phyloP scores from a whole-genome alignment of 2,329 filamentous ascomycete species.

The Berkeleyomyces rouxiae region DNA sequence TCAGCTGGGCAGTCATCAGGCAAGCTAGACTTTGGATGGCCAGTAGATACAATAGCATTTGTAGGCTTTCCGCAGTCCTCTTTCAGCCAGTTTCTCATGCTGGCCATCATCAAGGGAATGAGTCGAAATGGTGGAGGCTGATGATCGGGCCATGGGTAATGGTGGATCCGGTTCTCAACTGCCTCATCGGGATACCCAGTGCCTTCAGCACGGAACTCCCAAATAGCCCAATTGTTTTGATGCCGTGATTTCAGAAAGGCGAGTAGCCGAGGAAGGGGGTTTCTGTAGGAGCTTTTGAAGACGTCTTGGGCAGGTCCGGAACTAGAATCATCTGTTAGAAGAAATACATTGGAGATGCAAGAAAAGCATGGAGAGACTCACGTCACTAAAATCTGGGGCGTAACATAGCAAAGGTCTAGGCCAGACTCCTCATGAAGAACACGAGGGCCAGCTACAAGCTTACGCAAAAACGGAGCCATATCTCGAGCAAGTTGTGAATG shows the following conservation, averaged over 20 bases:
- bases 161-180: constrained; percentile 69
- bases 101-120: constrained; percentile 75
- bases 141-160: constrained; percentile 95
- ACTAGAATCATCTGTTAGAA: constrained; percentile 30
- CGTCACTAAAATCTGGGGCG: constrained; percentile 55
- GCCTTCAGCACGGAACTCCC: constrained; percentile 94
- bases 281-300: constrained; percentile 83
- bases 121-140: constrained; percentile 87
- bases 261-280: constrained; percentile 75
- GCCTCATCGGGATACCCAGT: constrained; percentile 87
- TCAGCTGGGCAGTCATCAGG: constrained; percentile 11
- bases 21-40: not conserved
- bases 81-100: constrained; percentile 78
- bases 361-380: constrained; percentile 22
- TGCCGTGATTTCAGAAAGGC: constrained; percentile 78
- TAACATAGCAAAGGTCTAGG: constrained; percentile 91
- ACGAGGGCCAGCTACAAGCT: constrained; percentile 80
- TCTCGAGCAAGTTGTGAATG: constrained; percentile 7
- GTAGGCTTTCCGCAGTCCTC: constrained; percentile 18
- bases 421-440: constrained; percentile 71
- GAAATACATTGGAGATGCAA: not conserved
- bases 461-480: constrained; percentile 63
- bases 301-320: constrained; percentile 83
- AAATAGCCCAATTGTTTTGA: constrained; percentile 75
- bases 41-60: not conserved